Conservation (phyloP, 2,329 filamentous ascomycete genomes). For the Camptophora hylomeconis region DNA sequence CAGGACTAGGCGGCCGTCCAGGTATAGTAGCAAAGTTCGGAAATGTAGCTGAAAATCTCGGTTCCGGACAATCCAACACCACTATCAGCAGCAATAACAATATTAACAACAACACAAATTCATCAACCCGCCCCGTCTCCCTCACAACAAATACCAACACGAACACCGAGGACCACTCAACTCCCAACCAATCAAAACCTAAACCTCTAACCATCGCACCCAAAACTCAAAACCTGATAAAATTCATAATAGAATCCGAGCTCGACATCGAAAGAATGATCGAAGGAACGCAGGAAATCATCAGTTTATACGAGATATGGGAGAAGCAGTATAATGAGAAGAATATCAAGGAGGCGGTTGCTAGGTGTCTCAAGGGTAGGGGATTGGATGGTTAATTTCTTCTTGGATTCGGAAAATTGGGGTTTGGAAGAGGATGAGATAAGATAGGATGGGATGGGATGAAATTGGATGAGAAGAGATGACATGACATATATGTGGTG, state of each 20-base stretch:
- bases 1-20: slow-evolving; percentile 12
- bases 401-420: too few species aligned
- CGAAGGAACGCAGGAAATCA: slow-evolving; percentile 81
- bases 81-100: slow-evolving; percentile 1
- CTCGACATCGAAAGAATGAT: slow-evolving; percentile 76
- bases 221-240: slow-evolving; percentile 54
- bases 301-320: slow-evolving; percentile 74
- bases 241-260: slow-evolving; percentile 75
- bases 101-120: background rate
- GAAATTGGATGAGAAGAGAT: too few species aligned
- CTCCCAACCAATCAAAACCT: slow-evolving; percentile 10
- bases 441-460: too few species aligned
- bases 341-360: slow-evolving; percentile 49
- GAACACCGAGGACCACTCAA: slow-evolving; percentile 7
- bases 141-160: slow-evolving; percentile 9
- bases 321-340: slow-evolving; percentile 54
- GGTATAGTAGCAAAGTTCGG: slow-evolving; percentile 3
- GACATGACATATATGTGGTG: too few species aligned
- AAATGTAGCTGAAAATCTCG: slow-evolving; percentile 7
- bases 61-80: slow-evolving; percentile 2
- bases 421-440: too few species aligned
- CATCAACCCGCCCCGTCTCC: background rate
- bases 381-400: slow-evolving; percentile 43
- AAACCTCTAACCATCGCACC: slow-evolving; percentile 4
- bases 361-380: slow-evolving; percentile 48